Conservation (phyloP, 2,329 filamentous ascomycete genomes). For the Ciborinia camelliae region DNA sequence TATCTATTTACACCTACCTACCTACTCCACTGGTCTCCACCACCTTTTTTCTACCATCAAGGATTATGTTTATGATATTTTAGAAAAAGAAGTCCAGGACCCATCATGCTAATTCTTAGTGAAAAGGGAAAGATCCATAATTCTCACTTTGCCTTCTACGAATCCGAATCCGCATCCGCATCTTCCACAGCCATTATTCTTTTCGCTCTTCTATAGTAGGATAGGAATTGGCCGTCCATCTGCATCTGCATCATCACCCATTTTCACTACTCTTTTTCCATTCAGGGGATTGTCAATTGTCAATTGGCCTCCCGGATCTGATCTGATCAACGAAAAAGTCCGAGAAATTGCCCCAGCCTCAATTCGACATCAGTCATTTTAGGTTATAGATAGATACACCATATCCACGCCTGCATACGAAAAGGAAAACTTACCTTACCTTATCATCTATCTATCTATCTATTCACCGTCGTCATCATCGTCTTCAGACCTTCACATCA, state of each 20-base stretch:
- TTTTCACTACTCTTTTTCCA: neutral
- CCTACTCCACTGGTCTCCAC: neutral
- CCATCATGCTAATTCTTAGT: neutral
- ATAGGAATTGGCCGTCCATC: neutral
- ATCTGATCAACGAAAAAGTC: neutral
- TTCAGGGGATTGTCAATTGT: neutral
- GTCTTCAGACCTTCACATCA: neutral
- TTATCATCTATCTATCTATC: neutral
- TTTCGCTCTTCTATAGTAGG: neutral
- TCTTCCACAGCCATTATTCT: neutral
- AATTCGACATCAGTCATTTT: conserved; percentile 4
- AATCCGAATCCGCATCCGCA: too few relatives aligned
- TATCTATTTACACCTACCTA: neutral
- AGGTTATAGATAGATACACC: neutral
- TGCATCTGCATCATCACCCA: too few relatives aligned
- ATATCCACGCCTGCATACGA: neutral
- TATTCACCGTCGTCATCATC: too few relatives aligned
- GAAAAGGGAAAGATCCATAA: conserved; percentile 8
- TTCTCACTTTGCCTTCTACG: conserved; percentile 5
- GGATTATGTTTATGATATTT: neutral
- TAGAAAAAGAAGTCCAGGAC: neutral
- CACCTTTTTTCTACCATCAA: neutral
- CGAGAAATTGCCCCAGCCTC: neutral
- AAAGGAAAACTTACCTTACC: neutral
- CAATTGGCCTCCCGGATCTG: too few relatives aligned